Evolutionary conservation across 495 filamentous ascomycete genomes (phyloP).

Genomic region (Aspergillus leporis): DNA sequence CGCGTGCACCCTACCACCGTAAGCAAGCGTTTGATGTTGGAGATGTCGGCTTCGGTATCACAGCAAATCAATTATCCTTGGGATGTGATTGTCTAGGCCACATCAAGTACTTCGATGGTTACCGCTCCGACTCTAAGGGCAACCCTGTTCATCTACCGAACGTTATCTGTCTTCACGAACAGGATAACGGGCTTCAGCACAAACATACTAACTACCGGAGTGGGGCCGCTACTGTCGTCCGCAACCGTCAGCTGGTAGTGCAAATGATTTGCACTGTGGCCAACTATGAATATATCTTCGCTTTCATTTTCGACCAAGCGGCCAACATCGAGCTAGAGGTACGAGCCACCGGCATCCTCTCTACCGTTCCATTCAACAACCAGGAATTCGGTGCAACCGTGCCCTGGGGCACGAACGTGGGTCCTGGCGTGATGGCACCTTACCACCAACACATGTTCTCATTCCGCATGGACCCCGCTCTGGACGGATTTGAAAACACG

Average conservation of each 20-base stretch:
- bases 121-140: slow-evolving; percentile 57
- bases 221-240: slow-evolving; percentile 57
- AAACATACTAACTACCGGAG: slow-evolving; percentile 70
- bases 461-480: slow-evolving; percentile 77
- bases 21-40: slow-evolving; percentile 73
- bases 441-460: slow-evolving; percentile 92
- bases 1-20: slow-evolving; percentile 64
- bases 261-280: slow-evolving; percentile 78
- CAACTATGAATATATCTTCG: slow-evolving; percentile 85
- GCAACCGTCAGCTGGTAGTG: slow-evolving; percentile 60
- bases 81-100: slow-evolving; percentile 68
- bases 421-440: slow-evolving; percentile 77
- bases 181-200: slow-evolving; percentile 64
- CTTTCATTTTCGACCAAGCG: slow-evolving; percentile 83
- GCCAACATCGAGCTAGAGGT: slow-evolving; percentile 80
- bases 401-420: slow-evolving; percentile 81
- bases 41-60: slow-evolving; percentile 64
- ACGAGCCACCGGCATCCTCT: slow-evolving; percentile 83
- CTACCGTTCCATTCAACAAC: slow-evolving; percentile 75
- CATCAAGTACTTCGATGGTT: slow-evolving; percentile 63
- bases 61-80: slow-evolving; percentile 65
- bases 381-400: slow-evolving; percentile 52
- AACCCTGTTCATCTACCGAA: slow-evolving; percentile 57
- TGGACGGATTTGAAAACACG: slow-evolving; percentile 74
- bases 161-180: slow-evolving; percentile 66